Base-by-base conservation (phyloP, 345 rosid genomes). In the Aquilaria sinensis region DNA sequence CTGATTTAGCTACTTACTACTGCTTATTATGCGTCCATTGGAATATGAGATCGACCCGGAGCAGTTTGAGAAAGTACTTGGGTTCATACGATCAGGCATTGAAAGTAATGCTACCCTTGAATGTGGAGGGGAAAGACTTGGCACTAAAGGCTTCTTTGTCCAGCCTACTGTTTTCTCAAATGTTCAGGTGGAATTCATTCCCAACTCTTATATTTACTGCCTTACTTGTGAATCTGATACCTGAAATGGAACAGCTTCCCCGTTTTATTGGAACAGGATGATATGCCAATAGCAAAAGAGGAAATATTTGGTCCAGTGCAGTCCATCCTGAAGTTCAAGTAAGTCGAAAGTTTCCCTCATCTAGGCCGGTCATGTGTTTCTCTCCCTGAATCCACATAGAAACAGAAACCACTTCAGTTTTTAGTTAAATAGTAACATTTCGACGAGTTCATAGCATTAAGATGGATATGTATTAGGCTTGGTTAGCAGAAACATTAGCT, bases 271-370 rank as follows among this genome's bases (percentile, higher is more conserved):
- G 54, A 62, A 56, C 66, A 93, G 98, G 97, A 94, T 32, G 83
- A 90, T 58, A 94, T 94, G 97, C 70, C 83, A 71, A 94, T 94
- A 29, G 99, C 99, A 9, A 75, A 75, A 64, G 98, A 93, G 12
- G 98, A 93, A 85, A 93, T 93, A 62, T 93, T 93, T 13, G 99
- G 99, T 47, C 99, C 99, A 3, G 99, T 94, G 61, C 99, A 94
- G 58, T 79, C 97, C 43, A 94, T 94, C 77, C 74, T 94, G 71
- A 94, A 94, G 72, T 90, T 88, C 89, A 93, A 82, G 97, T 92
- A 58, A 83, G 84, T 45, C 23, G 57, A 70, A 9, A 46, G 34
- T 45, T 31, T 9, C 46, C n/a, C 32, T 37, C 7, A n/a, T 37
- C 43, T 37, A 37, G 43, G 2, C 7, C n/a, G 43, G 43, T 37